Evolutionary conservation across 805 yeast species (phyloP).

Genomic region (Saturnispora besseyi): DNA sequence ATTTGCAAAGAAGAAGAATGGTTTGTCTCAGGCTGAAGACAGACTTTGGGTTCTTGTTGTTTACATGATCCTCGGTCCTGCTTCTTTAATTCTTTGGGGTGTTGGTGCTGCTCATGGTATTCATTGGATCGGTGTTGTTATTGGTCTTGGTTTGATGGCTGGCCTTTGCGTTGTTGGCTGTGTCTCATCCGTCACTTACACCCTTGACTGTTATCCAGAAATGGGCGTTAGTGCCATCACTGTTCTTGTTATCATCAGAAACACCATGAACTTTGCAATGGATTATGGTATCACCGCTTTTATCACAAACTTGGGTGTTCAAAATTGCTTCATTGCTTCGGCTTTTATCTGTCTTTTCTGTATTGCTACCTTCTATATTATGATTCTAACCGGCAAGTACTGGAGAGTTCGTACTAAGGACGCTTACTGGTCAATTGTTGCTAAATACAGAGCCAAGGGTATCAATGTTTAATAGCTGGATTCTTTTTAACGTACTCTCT

Average conservation of each 20-base stretch:
- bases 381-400: constrained; percentile 29
- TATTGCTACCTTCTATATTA: constrained; percentile 36
- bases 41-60: constrained; percentile 43
- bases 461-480: not conserved
- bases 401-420: constrained; percentile 30
- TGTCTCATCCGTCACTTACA: constrained; percentile 42
- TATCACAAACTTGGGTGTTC: constrained; percentile 42
- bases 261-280: constrained; percentile 50
- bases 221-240: constrained; percentile 46
- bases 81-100: constrained; percentile 53
- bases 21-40: constrained; percentile 48
- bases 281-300: constrained; percentile 55
- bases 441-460: constrained; percentile 20
- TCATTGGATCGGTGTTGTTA: constrained; percentile 47
- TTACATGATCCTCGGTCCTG: constrained; percentile 43
- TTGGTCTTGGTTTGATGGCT: constrained; percentile 49
- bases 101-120: constrained; percentile 48
- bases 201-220: constrained; percentile 48
- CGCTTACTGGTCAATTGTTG: constrained; percentile 29
- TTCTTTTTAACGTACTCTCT: not conserved
- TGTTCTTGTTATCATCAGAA: constrained; percentile 47
- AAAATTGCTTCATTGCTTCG: constrained; percentile 48
- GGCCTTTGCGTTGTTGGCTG: constrained; percentile 48
- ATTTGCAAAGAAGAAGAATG: constrained; percentile 41
- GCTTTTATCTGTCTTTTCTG: constrained; percentile 43